A percentile compares a stretch with the other conserved stretches of the same genome.
Conservation (phyloP, 2,329 filamentous ascomycete species). For the Botryotinia convoluta region DNA sequence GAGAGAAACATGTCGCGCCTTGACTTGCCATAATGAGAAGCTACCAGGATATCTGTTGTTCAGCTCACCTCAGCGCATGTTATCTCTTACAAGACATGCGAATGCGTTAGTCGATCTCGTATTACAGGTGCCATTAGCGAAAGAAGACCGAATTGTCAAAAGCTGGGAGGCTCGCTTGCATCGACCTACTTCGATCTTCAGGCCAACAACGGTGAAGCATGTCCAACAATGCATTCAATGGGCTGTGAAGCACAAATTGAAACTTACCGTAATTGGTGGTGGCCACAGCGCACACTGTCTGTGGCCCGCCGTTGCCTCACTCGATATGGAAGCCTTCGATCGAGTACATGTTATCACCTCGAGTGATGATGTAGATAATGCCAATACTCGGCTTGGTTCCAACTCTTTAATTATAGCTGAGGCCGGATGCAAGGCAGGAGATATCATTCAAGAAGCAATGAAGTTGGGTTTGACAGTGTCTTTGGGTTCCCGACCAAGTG, state of each 20-base stretch:
- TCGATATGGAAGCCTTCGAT: conserved; percentile 59
- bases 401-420: conserved; percentile 48
- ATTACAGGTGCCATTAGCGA: conserved; percentile 39
- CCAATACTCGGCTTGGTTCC: conserved; percentile 25
- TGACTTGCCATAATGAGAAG: conserved; percentile 43
- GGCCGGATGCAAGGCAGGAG: conserved; percentile 55
- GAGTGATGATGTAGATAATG: conserved; percentile 20
- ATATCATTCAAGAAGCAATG: conserved; percentile 48
- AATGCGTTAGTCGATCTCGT: conserved; percentile 45
- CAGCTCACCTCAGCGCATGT: conserved; percentile 49
- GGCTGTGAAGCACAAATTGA: conserved; percentile 48
- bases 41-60: conserved; percentile 47
- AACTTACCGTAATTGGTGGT: conserved; percentile 54
- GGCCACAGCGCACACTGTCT: conserved; percentile 60
- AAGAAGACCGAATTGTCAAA: conserved; percentile 43
- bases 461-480: conserved; percentile 52
- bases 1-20: conserved; percentile 51
- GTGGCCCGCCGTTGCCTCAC: conserved; percentile 49
- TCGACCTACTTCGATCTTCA: conserved; percentile 45
- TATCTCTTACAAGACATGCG: conserved; percentile 48
- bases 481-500: conserved; percentile 59
- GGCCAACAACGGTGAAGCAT: conserved; percentile 47
- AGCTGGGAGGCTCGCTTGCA: conserved; percentile 50
- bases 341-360: conserved; percentile 45
- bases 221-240: conserved; percentile 56